phyloP scores from a whole-genome alignment of 148 eudicot species.

The Rhododendron williamsianum region DNA sequence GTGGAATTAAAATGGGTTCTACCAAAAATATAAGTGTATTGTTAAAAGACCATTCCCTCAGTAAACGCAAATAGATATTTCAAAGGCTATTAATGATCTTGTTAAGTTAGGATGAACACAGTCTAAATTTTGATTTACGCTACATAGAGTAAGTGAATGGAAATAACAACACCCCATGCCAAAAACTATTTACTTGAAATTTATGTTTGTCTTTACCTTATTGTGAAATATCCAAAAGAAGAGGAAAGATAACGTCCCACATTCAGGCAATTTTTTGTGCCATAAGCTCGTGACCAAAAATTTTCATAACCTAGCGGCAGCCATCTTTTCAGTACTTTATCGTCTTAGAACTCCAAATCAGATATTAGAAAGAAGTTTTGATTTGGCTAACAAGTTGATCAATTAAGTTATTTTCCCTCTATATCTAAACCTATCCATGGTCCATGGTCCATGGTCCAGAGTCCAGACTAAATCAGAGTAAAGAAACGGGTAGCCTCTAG shows the following conservation, averaged over 20 bases:
- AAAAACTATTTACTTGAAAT: not conserved
- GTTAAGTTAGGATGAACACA: not conserved
- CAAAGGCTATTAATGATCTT: not conserved
- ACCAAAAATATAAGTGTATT: not conserved
- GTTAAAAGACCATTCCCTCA: not conserved
- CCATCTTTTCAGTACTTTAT: not conserved
- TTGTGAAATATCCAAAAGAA: not conserved
- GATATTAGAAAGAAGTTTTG: not conserved
- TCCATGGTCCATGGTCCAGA: not conserved
- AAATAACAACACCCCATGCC: not conserved
- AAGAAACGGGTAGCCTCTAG: not conserved
- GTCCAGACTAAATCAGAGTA: not conserved
- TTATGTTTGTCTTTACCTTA: not conserved
- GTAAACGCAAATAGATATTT: not conserved
- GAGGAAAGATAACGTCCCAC: not conserved
- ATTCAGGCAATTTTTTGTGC: not conserved
- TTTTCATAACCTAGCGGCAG: not conserved
- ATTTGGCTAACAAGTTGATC: not conserved
- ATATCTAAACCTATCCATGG: not conserved
- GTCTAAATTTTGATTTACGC: not conserved
- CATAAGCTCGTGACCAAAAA: not conserved
- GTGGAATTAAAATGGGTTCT: not conserved
- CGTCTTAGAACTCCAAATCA: not conserved
- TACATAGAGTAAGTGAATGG: not conserved
- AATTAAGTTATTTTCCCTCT: not conserved